Evolutionary conservation across 768 basidiomycete genomes (phyloP).

Genomic region (Calocybe indica): DNA sequence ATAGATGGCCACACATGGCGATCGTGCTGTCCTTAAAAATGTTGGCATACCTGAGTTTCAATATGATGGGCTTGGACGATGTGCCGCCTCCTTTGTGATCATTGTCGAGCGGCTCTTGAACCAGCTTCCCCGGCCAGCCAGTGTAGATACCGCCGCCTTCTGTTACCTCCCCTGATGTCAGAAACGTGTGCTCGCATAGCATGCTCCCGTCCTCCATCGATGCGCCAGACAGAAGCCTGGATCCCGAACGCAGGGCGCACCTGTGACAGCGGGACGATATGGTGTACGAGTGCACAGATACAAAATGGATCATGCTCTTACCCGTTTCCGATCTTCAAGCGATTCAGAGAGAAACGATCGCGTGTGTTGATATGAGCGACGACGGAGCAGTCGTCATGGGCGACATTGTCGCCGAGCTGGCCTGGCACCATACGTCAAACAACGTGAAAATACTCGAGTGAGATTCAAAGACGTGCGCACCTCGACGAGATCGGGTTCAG

Average conservation of each 20-base stretch:
- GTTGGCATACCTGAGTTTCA: not conserved
- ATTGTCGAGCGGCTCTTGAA: conserved; percentile 10
- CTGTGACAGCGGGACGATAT: conserved; percentile 10
- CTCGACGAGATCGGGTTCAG: conserved; percentile 41
- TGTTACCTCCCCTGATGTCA: conserved; percentile 41
- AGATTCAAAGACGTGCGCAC: conserved; percentile 12
- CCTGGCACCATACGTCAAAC: conserved; percentile 1
- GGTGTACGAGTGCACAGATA: not conserved
- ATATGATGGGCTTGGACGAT: conserved; percentile 4
- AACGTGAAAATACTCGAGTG: not conserved
- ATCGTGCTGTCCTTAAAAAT: too few relatives aligned
- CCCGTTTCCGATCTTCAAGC: conserved; percentile 34
- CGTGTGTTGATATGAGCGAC: conserved; percentile 44
- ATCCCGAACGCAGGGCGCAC: conserved; percentile 39
- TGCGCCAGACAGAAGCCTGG: conserved; percentile 40
- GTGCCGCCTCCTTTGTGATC: not conserved
- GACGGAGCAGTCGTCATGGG: conserved; percentile 39
- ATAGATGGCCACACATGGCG: too few relatives aligned
- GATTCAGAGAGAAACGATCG: conserved; percentile 38
- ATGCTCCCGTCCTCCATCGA: conserved; percentile 45
- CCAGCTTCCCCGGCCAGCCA: conserved; percentile 33
- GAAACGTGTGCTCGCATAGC: conserved; percentile 42
- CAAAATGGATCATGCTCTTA: conserved; percentile 6
- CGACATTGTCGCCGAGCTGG: conserved; percentile 37
- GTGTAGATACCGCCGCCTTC: conserved; percentile 31